phyloP scores from a whole-genome alignment of 352 stramenopile species.

The Globisporangium uncinulatum region DNA sequence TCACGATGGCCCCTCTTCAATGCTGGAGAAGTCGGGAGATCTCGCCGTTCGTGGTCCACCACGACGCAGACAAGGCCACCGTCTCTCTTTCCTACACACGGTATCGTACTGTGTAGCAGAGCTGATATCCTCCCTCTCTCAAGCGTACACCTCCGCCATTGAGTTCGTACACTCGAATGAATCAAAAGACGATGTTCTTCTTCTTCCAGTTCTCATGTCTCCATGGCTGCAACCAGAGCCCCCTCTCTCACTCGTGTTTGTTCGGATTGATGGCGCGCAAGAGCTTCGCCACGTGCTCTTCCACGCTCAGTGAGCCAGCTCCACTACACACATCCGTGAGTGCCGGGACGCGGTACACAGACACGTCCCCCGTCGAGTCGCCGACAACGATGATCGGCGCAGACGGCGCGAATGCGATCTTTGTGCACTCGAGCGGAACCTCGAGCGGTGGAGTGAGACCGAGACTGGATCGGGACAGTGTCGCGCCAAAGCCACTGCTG shows the following conservation, averaged over 20 bases:
- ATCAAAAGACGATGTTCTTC: conserved; percentile 30
- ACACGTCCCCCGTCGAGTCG: conserved; percentile 70
- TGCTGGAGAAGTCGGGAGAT: too few species aligned
- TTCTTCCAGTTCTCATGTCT: background rate
- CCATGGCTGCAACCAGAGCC: too few species aligned
- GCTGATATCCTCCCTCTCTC: too few species aligned
- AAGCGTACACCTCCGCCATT: too few species aligned
- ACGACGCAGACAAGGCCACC: too few species aligned
- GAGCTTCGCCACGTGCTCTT: conserved; percentile 55
- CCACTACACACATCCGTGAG: conserved; percentile 18
- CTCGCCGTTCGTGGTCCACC: too few species aligned
- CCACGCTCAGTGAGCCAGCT: conserved; percentile 16
- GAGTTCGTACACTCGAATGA: too few species aligned
- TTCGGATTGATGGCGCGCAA: conserved; percentile 45
- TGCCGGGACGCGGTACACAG: conserved; percentile 59
- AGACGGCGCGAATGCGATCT: conserved; percentile 59
- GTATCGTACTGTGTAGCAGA: too few species aligned
- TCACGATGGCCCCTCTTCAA: too few species aligned
- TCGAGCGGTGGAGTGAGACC: conserved; percentile 15
- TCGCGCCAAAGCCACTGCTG: conserved; percentile 4
- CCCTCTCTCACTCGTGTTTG: conserved; percentile 32
- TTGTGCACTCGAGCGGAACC: conserved; percentile 58
- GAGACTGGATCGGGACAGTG: background rate
- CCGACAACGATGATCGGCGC: conserved; percentile 72
- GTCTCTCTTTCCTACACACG: too few species aligned